Conservation (phyloP, 1,284 basidiomycete genomes). For the Ustanciosporium gigantosporum region DNA sequence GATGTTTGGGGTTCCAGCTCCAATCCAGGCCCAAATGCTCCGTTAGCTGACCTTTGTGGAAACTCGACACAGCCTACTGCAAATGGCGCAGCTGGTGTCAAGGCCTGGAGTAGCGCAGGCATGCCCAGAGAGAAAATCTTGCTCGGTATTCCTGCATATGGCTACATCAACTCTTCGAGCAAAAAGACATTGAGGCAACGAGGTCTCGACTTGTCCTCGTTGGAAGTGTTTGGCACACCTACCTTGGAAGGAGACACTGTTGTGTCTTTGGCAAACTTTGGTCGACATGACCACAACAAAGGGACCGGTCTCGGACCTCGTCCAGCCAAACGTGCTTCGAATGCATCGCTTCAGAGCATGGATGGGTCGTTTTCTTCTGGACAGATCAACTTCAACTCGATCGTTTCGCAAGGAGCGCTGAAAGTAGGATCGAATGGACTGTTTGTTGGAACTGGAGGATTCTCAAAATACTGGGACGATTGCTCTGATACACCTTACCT, state of each 20-base stretch:
- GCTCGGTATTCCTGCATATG: conserved; percentile 48
- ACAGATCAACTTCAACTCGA: conserved; percentile 42
- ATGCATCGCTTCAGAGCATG: neutral
- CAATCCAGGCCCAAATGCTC: conserved; percentile 48
- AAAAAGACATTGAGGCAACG: conserved; percentile 11
- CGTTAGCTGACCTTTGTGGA: conserved; percentile 50
- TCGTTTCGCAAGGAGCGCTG: conserved; percentile 41
- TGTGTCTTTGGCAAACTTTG: too few species aligned
- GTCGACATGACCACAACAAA: too few species aligned
- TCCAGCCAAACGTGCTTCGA: neutral
- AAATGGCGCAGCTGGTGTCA: conserved; percentile 45
- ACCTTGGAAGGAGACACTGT: too few species aligned
- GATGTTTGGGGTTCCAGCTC: conserved; percentile 46
- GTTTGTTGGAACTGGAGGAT: conserved; percentile 35
- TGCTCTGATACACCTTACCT: conserved; percentile 53
- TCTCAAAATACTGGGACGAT: conserved; percentile 50
- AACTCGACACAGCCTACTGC: conserved; percentile 48
- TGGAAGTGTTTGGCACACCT: too few species aligned
- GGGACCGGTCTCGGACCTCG: too few species aligned
- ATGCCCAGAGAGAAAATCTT: conserved; percentile 54
- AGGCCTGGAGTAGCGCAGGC: conserved; percentile 45
- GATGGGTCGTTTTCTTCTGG: conserved; percentile 23
- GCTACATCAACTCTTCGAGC: conserved; percentile 37
- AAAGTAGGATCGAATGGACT: conserved; percentile 10
- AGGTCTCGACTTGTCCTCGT: neutral